Conservation (phyloP, 2,329 filamentous ascomycete genomes). For the Hypocreales sp. region DNA sequence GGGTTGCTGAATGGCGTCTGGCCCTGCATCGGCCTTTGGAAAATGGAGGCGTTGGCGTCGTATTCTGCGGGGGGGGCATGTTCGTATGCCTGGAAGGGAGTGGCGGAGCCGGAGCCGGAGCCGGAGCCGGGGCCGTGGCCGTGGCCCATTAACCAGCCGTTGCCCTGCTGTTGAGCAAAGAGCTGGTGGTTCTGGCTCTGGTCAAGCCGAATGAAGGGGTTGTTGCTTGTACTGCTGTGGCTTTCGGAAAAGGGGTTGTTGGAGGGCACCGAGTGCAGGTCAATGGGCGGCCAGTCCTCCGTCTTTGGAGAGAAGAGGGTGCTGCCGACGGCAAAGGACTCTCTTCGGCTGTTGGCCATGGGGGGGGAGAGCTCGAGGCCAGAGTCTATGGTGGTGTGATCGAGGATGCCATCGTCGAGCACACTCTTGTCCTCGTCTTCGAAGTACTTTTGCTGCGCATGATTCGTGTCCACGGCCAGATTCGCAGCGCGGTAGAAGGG, state of each 20-base stretch:
- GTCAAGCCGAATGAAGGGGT: slow-evolving; percentile 53
- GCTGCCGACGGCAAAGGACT: slow-evolving; percentile 42
- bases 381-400: slow-evolving; percentile 43
- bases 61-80: slow-evolving; percentile 37
- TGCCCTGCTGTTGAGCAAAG: slow-evolving; percentile 23
- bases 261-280: slow-evolving; percentile 48
- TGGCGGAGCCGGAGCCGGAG: slow-evolving; percentile 58
- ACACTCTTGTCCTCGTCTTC: slow-evolving; percentile 45
- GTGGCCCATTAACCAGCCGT: slow-evolving; percentile 48
- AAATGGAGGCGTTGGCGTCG: slow-evolving; percentile 35
- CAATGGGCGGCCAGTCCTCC: slow-evolving; percentile 47
- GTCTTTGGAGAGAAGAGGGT: slow-evolving; percentile 50
- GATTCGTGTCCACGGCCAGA: slow-evolving; percentile 36
- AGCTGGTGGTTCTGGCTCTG: slow-evolving; percentile 27
- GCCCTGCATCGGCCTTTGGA: slow-evolving; percentile 35
- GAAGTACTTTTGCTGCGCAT: slow-evolving; percentile 36
- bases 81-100: slow-evolving; percentile 52
- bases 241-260: slow-evolving; percentile 47
- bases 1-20: slow-evolving; percentile 41
- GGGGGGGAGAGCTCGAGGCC: slow-evolving; percentile 47
- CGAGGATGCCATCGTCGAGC: slow-evolving; percentile 45
- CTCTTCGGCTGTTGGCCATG: slow-evolving; percentile 46
- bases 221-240: slow-evolving; percentile 43
- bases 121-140: slow-evolving; percentile 14
- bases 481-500: slow-evolving; percentile 33